Base-by-base conservation (phyloP, 495 filamentous ascomycete species). In the Wilcoxina mikolae region DNA sequence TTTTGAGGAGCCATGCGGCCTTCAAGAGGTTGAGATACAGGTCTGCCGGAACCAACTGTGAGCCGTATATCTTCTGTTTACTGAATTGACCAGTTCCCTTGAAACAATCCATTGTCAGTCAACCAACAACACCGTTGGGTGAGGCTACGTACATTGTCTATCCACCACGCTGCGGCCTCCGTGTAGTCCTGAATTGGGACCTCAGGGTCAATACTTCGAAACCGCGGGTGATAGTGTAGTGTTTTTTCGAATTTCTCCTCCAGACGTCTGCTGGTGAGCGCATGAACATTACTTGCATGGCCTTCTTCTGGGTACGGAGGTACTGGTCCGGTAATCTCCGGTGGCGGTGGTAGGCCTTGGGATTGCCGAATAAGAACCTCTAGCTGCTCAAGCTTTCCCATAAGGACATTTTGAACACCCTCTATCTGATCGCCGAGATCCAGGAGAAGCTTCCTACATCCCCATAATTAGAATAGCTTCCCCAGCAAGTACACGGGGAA, bases 121-220 rank as follows among this genome's bases (percentile, higher is more conserved):
- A 35, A 35, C 31, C 31, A 7, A 35, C 31, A 5, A 35, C 7
- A 7, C 31, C 31, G 7, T 35, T 7, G 31, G 31, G 15, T 7
- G 7, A 7, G 31, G 15, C 7, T 35, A 35, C 31, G 31, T 4
- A 24, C 46, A 10, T 18, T 33, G n/a, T 52, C 28, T 4, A 52
- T 52, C 49, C 49, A 52, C 49, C 49, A 52, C 18, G 31, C 31
- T 3, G 31, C 49, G 15, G 49, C 49, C 18, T 52, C 49, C 3
- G 5, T 9, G 25, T 28, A 52, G 24, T 52, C 49, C 12, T 39
- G n/a, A 10, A 52, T 33, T 7, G 49, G 49, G 22, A 52, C 38
- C 10, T 52, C 49, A 15, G 18, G 26, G 46, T 4, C 7, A 24
- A 50, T 50, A 10, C 11, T n/a, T 15, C 31, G 5, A 39, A 33